Conservation (phyloP, 169 alveolate genomes). For the Perkinsus olseni region DNA sequence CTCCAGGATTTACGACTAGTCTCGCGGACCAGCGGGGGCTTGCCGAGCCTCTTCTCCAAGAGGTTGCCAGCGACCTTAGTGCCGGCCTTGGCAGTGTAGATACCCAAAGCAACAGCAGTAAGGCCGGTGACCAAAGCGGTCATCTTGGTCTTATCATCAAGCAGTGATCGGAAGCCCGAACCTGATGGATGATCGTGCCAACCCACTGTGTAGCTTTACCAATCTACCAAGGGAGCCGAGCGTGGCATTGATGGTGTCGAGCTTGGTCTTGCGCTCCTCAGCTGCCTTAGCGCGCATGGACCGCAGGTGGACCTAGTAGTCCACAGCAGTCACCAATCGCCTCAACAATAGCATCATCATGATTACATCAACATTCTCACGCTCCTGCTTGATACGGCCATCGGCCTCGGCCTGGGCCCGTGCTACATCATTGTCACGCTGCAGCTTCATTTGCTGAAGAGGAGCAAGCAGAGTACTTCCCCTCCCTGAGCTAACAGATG, state of each 20-base stretch:
- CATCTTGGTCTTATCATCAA: slow-evolving; percentile 32
- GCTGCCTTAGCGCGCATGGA: slow-evolving; percentile 66
- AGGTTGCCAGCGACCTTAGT: slow-evolving; percentile 44
- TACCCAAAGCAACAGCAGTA: slow-evolving; percentile 58
- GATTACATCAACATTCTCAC: slow-evolving; percentile 67
- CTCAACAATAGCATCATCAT: background rate
- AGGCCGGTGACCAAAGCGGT: slow-evolving; percentile 43
- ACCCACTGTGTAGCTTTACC: too few relatives aligned
- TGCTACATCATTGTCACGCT: slow-evolving; percentile 4
- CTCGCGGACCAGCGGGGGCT: slow-evolving; percentile 52
- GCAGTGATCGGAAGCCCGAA: slow-evolving; percentile 7
- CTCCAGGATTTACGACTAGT: slow-evolving; percentile 38
- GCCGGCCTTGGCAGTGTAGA: slow-evolving; percentile 56
- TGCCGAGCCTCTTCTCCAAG: slow-evolving; percentile 38
- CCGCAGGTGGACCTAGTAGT: slow-evolving; percentile 18
- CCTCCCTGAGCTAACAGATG: slow-evolving; percentile 44
- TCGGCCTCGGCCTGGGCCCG: slow-evolving; percentile 52
- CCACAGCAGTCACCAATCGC: background rate
- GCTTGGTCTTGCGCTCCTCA: slow-evolving; percentile 76
- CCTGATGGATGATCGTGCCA: too few relatives aligned
- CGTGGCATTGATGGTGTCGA: slow-evolving; percentile 66
- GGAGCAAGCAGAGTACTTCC: slow-evolving; percentile 48
- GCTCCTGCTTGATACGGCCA: slow-evolving; percentile 51
- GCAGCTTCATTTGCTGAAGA: slow-evolving; percentile 50
- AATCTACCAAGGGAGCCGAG: slow-evolving; percentile 54